Evolutionary conservation across 1,284 basidiomycete species (phyloP), one percentile per base, ranked within the genome.

Genomic region (Cutaneotrichosporon cyanovorans): DNA sequence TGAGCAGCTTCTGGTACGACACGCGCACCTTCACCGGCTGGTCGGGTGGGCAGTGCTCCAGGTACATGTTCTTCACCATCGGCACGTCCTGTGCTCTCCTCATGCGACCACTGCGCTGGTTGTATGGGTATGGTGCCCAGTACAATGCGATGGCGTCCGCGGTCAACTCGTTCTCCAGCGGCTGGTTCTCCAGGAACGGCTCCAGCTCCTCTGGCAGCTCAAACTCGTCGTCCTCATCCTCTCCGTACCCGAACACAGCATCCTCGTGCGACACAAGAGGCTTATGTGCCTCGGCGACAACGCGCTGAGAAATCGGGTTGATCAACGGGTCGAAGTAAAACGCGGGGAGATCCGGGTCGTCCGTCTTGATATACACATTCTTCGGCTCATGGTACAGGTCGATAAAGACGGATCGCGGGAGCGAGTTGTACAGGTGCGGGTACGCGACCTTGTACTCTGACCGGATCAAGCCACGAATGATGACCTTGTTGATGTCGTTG

Each of bases 371-470:
- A 73, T 95, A 99, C 48, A 98, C 89, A 61, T 88, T 97, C 77
- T 97, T 97, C 16, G 91, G 88, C 40, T 80, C 79, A 68, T 99
- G 95, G 71, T 98, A 98, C 6, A 83, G 78, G 16, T 87, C 86
- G 48, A 98, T 86, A 47, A 82, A 85, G 45, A 99, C 91, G 18
- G 91, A 89, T 34, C 95, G 87, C 45, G 95, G 95, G 9, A 96
- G 80, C 41, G 92, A 96, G 73, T 99, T 98, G 77, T 99, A 99
- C 2, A 99, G 78, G 65, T 99, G 95, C 20, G 95, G 95, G 78
- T 97, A 99, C 0, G 93, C 93, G 46, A 99, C 92, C 69, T 93
- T 95, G 79, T 99, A 98, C 74, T 99, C 95, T 3, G 95, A 98
- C 42, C 95, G 82, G 56, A 99, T 95, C 69, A 95, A 90, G 66